Evolutionary conservation across 257 asterid genomes (phyloP), one percentile per base, ranked within the genome.

Genomic region (Henckelia pumila): DNA sequence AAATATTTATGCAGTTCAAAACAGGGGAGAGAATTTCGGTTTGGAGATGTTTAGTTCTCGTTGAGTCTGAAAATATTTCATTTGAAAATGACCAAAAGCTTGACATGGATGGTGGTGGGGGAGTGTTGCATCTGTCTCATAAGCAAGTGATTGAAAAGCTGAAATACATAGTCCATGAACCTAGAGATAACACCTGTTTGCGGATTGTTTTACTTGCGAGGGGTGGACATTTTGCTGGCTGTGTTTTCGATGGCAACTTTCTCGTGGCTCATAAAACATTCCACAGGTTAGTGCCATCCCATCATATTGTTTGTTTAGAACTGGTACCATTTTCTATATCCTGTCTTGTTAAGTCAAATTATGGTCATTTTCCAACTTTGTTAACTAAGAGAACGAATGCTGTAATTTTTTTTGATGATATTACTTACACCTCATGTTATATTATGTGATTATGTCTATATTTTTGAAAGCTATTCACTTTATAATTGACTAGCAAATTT

Each of bases 221-320:
- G 67, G 99, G 99, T 56, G 99, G 99, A 37, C 99, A 93, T 68
- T 90, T 93, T 85, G 97, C 97, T 66, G 99, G 99, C 28, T 88
- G 97, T 67, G 91, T 93, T 71, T 90, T 90, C 78, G 95, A 93
- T 81, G 99, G 99, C 19, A 80, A 79, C 75, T 73, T 87, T n/a
- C 84, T 89, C 50, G 82, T 93, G 77, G 89, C 95, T 33, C 89
- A 86, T 76, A 93, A 93, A 82, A 93, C 99, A 55, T 90, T 93
- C 71, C 97, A 93, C 91, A 90, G 99, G 99, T 93, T 72, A 33
- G 95, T 74, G 53, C 63, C 70, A 76, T 71, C 24, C 44, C 35
- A 61, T 23, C 13, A 20, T 47, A 10, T 76, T 32, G 37, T 29
- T 30, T 62, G 25, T 71, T 35, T 65, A 3, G 20, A 52, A 24